Evolutionary conservation across 495 filamentous ascomycete species (phyloP).

Genomic region (Penicillium canescens): DNA sequence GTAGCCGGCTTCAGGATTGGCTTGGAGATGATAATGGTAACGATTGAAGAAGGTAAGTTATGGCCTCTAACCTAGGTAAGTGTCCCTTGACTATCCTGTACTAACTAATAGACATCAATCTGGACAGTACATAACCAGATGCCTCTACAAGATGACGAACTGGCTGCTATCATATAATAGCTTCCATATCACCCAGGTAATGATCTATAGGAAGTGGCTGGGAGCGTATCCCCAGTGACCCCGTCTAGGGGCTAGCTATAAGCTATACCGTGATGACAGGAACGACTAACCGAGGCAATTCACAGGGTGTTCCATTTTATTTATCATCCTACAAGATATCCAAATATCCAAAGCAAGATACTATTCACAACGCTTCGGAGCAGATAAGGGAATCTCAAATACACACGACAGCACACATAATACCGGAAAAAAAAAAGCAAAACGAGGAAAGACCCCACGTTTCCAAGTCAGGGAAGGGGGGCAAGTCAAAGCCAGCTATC

Average conservation of each 20-base stretch:
- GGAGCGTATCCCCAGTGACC: no score
- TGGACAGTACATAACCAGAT: not conserved
- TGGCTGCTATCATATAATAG: not conserved
- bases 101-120: not conserved
- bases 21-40: not conserved
- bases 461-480: not conserved
- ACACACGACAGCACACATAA: conserved; percentile 12
- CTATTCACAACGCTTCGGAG: conserved; percentile 22
- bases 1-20: not conserved
- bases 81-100: not conserved
- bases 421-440: conserved; percentile 3
- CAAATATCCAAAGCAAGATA: conserved; percentile 7
- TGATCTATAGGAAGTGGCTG: no score
- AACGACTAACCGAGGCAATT: no score
- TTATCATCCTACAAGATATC: not conserved
- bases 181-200: no score
- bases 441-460: conserved; percentile 1
- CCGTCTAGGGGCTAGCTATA: no score
- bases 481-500: no score
- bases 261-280: no score
- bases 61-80: not conserved
- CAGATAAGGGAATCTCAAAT: conserved; percentile 30
- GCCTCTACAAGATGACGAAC: not conserved
- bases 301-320: no score
- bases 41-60: not conserved